phyloP scores from a whole-genome alignment of 2,329 filamentous ascomycete genomes.

The Atkinsonella texensis region DNA sequence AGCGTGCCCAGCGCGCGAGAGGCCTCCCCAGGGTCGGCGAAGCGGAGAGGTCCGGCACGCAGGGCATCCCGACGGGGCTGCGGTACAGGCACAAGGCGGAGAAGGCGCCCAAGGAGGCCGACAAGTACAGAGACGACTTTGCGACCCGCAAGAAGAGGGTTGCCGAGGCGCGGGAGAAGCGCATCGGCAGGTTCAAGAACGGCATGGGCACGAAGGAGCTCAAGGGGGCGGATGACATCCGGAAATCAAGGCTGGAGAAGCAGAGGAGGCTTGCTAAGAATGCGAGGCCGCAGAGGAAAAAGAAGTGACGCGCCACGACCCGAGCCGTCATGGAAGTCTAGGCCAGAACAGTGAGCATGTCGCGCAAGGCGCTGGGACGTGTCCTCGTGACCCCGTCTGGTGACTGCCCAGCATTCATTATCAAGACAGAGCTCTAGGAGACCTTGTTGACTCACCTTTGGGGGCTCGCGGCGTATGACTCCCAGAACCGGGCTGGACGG shows the following conservation, averaged over 20 bases:
- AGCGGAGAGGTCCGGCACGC: constrained; percentile 42
- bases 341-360: too few relatives aligned
- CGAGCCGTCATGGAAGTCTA: too few relatives aligned
- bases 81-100: constrained; percentile 80
- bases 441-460: too few relatives aligned
- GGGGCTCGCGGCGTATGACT: too few relatives aligned
- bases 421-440: too few relatives aligned
- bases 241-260: constrained; percentile 66
- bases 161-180: constrained; percentile 74
- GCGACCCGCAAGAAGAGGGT: constrained; percentile 82
- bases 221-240: constrained; percentile 71
- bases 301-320: constrained; percentile 4
- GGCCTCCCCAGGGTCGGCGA: constrained; percentile 75
- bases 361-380: too few relatives aligned
- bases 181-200: constrained; percentile 61
- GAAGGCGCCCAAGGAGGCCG: constrained; percentile 82
- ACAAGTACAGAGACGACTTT: constrained; percentile 87
- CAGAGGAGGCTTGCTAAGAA: constrained; percentile 79
- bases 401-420: too few relatives aligned
- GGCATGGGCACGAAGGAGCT: constrained; percentile 64
- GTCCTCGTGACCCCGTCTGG: too few relatives aligned
- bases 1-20: constrained; percentile 69
- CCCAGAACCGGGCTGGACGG: too few relatives aligned
- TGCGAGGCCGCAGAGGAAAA: constrained; percentile 61
- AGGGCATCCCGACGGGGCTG: constrained; percentile 19